Percentiles rank a stretch among this genome's conserved stretches.
Evolutionary conservation across 768 basidiomycete species (phyloP).

Genomic region (Podaxis sp.): DNA sequence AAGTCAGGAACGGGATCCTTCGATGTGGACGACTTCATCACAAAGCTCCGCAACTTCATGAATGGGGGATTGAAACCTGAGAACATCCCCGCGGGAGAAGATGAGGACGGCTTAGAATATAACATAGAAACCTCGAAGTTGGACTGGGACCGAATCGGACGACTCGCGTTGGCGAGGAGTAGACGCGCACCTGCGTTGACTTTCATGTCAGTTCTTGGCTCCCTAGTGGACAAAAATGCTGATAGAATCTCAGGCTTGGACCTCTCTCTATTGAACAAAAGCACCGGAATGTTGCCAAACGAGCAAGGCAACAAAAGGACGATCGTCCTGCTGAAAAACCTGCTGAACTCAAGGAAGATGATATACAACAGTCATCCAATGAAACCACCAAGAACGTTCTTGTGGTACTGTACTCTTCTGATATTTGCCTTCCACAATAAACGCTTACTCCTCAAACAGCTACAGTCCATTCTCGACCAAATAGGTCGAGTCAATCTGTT

Average conservation of each 20-base stretch:
- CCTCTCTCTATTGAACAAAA: conserved; percentile 87
- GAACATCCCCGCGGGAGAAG: conserved; percentile 42
- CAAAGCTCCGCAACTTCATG: conserved; percentile 73
- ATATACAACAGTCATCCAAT: conserved; percentile 80
- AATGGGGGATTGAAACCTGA: conserved; percentile 55
- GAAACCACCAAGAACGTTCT: conserved; percentile 88
- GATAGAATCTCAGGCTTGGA: conserved; percentile 67
- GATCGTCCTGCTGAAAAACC: conserved; percentile 68
- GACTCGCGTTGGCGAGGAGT: conserved; percentile 78
- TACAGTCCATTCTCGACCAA: conserved; percentile 56
- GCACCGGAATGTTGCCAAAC: conserved; percentile 57
- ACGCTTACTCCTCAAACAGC: conserved; percentile 33
- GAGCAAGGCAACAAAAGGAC: conserved; percentile 70
- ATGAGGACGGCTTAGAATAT: conserved; percentile 50
- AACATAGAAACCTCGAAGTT: conserved; percentile 38
- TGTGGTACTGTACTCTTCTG: conserved; percentile 43
- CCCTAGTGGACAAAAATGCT: conserved; percentile 13
- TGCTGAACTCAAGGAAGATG: conserved; percentile 79
- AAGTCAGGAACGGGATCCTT: conserved; percentile 87
- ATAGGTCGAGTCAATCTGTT: conserved; percentile 70
- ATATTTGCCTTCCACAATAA: neutral
- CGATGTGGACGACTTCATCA: conserved; percentile 88
- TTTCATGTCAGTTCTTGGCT: conserved; percentile 68
- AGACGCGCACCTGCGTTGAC: conserved; percentile 77
- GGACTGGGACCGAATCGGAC: conserved; percentile 86